A percentile compares a stretch with the other conserved stretches of the same genome.
Conservation (phyloP, 1,284 basidiomycete species). For the Rhizoctonia solani region DNA sequence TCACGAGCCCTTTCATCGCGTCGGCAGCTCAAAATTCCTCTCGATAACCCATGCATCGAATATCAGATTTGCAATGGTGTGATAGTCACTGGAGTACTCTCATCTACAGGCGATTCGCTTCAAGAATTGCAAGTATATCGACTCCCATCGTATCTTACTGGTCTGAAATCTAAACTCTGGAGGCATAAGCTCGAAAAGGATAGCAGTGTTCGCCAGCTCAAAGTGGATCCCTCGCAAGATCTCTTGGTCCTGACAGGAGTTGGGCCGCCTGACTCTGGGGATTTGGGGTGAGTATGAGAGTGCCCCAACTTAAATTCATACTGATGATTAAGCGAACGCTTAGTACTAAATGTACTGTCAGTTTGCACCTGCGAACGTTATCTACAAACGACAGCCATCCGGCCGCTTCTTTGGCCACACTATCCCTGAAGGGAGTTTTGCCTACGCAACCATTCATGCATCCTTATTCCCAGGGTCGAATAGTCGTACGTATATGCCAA, state of each 20-base stretch:
- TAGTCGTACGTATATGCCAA: background rate
- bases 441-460: background rate
- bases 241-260: constrained; percentile 4
- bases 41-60: background rate
- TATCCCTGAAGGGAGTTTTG: background rate
- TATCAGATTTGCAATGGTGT: constrained; percentile 9
- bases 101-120: background rate
- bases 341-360: background rate
- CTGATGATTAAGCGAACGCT: background rate
- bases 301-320: background rate
- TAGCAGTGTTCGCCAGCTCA: background rate
- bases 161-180: constrained; percentile 23
- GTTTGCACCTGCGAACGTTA: constrained; percentile 7
- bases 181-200: background rate
- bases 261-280: no score
- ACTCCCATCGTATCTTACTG: constrained; percentile 10
- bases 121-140: constrained; percentile 4
- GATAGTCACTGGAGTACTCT: background rate
- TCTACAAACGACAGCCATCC: constrained; percentile 7
- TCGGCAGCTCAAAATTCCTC: constrained; percentile 11
- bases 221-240: constrained; percentile 16
- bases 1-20: background rate
- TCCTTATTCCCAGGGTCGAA: background rate
- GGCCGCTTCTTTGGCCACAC: background rate
- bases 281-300: background rate